Base-by-base conservation (phyloP, 331 rosid species). In the Malus hybrid region DNA sequence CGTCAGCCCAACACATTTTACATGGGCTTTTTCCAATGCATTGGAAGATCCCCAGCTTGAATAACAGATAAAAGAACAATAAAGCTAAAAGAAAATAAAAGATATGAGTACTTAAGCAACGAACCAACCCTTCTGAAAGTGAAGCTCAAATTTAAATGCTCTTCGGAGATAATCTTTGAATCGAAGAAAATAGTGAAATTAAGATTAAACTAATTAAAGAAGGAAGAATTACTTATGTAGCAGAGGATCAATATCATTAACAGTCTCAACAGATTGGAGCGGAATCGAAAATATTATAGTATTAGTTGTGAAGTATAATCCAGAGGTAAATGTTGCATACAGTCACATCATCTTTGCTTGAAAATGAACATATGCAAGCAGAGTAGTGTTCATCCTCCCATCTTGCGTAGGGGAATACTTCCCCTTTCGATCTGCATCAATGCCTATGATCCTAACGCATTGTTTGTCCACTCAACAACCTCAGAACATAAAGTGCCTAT, bases 11-110 rank as follows among this genome's bases (percentile, higher is more conserved):
- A 71, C 86, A 82, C 87, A 82, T 66, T 67, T 76, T 87, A 30
- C 87, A 84, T 16, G 78, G 82, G 84, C 82, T 84, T 69, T 69
- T 87, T 73, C 80, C 89, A 34, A 87, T 62, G 87, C 91, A 87
- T 74, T 80, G 86, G 67, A 82, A 82, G 57, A 87, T 72, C 10
- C 90, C 90, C 68, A 84, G 13, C 81, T 80, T 87, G 77, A 80
- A 82, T 77, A 87, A 63, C 14, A 85, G 56, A 80, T 85, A 84
- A 55, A 80, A 58, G 80, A 80, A 82, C 56, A 87, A 68, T 14
- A 87, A 73, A 63, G 66, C 84, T 87, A 82, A 72, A 78, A 79
- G 66, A 60, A 83, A 22, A 34, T n/a, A 10, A 11, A 19, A 52
- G 4, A n/a, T 4, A 10, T 4, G 50, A 44, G 15, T 44, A 48